A percentile compares a stretch with the other conserved stretches of the same genome.
These are phyloP conservation scores for Diaporthe citrichinensis DNA, from an alignment of 2,329 filamentous ascomycete species.

Conservation along the genomic window DNA sequence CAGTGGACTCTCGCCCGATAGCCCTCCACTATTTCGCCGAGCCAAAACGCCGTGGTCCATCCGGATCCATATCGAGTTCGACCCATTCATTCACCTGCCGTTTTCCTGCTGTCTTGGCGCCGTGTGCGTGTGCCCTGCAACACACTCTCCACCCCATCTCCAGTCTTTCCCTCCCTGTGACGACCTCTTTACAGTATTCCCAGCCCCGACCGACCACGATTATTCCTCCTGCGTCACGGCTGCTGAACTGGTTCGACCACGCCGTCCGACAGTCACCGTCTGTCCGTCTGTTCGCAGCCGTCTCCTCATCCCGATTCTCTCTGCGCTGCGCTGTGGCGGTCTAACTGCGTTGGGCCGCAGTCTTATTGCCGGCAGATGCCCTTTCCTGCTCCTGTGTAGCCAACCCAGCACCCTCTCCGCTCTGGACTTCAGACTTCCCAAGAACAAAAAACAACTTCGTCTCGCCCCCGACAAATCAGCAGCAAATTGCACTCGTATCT, in stretches of 20 bases:
- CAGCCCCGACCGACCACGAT: constrained; percentile 27
- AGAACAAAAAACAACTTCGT: not conserved
- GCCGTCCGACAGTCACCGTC: not conserved
- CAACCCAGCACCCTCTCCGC: constrained; percentile 3
- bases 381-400: not conserved
- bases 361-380: constrained; percentile 29
- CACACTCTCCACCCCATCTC: constrained; percentile 40
- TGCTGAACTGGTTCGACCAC: not conserved
- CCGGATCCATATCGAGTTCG: constrained; percentile 51
- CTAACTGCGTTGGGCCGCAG: constrained; percentile 31
- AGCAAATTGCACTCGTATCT: constrained; percentile 25
- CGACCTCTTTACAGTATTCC: constrained; percentile 5
- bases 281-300: not conserved
- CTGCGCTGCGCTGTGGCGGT: constrained; percentile 4
- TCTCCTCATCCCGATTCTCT: not conserved
- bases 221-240: constrained; percentile 13
- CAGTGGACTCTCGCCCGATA: constrained; percentile 48
- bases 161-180: constrained; percentile 43
- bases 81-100: constrained; percentile 40
- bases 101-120: constrained; percentile 38
- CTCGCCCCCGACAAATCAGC: constrained; percentile 16
- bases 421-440: constrained; percentile 5
- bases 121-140: constrained; percentile 29
- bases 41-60: constrained; percentile 66
- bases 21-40: constrained; percentile 70